Evolutionary conservation across 176 grass and related monocot species (phyloP).

Genomic region (Oropetium thomaeum): DNA sequence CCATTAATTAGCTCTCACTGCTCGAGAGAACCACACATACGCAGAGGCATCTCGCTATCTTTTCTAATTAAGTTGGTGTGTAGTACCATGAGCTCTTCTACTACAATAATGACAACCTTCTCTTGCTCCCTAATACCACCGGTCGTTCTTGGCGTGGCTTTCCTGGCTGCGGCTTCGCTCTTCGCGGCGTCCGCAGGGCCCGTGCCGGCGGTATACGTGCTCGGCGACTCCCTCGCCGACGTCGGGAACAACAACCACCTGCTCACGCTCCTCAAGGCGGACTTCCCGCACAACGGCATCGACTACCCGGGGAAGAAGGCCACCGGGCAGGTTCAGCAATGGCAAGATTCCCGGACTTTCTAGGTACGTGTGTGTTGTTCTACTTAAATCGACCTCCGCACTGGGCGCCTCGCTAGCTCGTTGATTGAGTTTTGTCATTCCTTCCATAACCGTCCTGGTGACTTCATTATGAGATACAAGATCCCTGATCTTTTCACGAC

Average conservation of each 20-base stretch:
- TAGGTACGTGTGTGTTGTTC: slow-evolving; percentile 30
- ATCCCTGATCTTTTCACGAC: background rate
- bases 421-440: background rate
- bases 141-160: background rate
- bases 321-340: slow-evolving; percentile 88
- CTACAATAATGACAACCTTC: background rate
- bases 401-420: background rate
- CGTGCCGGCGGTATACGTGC: slow-evolving; percentile 67
- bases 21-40: no score
- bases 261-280: slow-evolving; percentile 64
- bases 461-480: background rate
- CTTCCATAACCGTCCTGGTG: background rate
- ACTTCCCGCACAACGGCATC: slow-evolving; percentile 86
- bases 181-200: background rate
- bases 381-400: background rate
- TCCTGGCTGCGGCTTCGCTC: background rate
- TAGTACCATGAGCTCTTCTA: background rate
- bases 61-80: background rate
- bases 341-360: slow-evolving; percentile 78
- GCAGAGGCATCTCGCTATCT: no score
- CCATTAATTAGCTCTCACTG: background rate
- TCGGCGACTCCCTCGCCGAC: slow-evolving; percentile 87
- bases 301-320: slow-evolving; percentile 67
- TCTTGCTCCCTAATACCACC: background rate
- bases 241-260: slow-evolving; percentile 90